Percentiles rank a stretch among this genome's conserved stretches.
Conservation (phyloP, 176 grass and related monocot species). For the maize (Zea mays) region DNA sequence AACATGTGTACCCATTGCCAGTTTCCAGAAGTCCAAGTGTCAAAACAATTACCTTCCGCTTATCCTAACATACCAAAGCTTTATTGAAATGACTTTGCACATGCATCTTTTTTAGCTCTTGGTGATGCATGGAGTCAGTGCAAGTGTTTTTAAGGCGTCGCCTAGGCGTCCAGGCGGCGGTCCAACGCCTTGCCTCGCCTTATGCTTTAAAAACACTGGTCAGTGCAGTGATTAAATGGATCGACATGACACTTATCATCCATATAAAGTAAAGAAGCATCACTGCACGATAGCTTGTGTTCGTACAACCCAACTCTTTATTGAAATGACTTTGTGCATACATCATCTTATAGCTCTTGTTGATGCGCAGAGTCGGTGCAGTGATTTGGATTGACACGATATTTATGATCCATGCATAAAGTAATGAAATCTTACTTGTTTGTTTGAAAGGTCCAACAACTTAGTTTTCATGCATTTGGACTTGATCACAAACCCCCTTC, state of each 20-base stretch:
- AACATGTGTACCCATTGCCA: neutral
- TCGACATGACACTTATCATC: too few relatives aligned
- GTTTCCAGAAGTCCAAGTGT: neutral
- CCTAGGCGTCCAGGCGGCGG: too few relatives aligned
- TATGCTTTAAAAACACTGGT: too few relatives aligned
- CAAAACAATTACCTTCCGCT: neutral
- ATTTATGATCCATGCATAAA: constrained; percentile 11
- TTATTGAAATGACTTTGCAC: neutral
- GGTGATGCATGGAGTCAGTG: neutral
- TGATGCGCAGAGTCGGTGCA: neutral
- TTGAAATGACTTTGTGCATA: neutral
- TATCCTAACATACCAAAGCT: neutral
- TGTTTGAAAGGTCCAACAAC: constrained; percentile 9
- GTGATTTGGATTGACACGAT: neutral
- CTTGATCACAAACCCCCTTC: neutral
- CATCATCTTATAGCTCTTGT: neutral
- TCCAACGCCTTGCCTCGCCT: too few relatives aligned
- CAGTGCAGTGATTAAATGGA: too few relatives aligned
- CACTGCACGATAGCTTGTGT: neutral
- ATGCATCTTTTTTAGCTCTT: neutral
- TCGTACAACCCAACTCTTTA: neutral
- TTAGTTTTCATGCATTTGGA: constrained; percentile 15
- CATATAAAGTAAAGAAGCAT: too few relatives aligned
- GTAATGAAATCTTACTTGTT: constrained; percentile 21
- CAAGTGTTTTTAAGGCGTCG: too few relatives aligned